Base-by-base conservation (phyloP, 768 basidiomycete genomes). In the Dioszegia hungarica region DNA sequence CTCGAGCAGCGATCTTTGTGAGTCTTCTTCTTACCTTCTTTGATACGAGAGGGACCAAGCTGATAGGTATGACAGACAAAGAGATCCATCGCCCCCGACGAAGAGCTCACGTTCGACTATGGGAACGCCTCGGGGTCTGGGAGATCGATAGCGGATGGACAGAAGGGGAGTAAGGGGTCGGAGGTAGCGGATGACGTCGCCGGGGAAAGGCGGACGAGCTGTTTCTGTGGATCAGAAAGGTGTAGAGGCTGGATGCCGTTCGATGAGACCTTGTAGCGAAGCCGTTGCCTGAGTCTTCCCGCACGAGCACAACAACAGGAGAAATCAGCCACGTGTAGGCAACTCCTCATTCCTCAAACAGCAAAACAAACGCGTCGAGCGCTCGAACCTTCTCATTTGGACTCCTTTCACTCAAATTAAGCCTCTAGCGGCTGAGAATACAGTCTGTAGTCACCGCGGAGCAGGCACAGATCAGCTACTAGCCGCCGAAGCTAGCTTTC, bases 71-170 rank as follows among this genome's bases (percentile, higher is more conserved):
- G 5, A 8, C 57, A 75, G 74, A 56, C 72, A 0, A 59, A 62
- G 43, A 48, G 70, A 22, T 56, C 62, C 15, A 54, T 77, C 6
- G 12, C 12, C 3, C 36, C 54, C 2, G 74, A 63, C 15, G 73
- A 77, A 57, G 73, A 76, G 46, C 46, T 77, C 40, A 73, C 72
- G 2, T 77, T 68, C 56, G 75, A 77, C 45, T 77, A 76, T 53
- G 68, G 60, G 24, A 60, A 75, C 44, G 74, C 70, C 11, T 64
- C 74, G 24, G 65, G 68, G 49, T 34, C 53, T 38, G n/a, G 45
- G 52, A 33, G 52, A n/a, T 27, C 2, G 12, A 29, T 25, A 11
- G 48, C 14, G 17, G 31, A 37, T 19, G 10, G 44, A 48, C 46
- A 44, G 53, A 14, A 17, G 34, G 9, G 12, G n/a, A 10, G 45